Conservation (phyloP, 345 rosid species). For the Gossypioides kirkii region DNA sequence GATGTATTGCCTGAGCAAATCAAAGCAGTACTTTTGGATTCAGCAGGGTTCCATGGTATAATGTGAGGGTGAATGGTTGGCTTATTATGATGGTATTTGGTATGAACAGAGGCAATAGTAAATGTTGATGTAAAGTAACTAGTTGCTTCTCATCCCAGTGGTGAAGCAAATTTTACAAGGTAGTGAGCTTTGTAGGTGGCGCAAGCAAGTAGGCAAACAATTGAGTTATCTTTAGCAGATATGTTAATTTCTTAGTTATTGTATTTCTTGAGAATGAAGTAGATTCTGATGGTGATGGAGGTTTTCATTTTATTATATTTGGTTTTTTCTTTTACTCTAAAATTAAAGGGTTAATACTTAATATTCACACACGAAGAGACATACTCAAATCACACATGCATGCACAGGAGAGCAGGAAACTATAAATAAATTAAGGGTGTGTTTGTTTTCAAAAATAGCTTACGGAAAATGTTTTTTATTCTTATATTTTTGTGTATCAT, state of each 20-base stretch:
- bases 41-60: conserved; percentile 67
- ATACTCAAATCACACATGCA: too few relatives aligned
- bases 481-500: too few relatives aligned
- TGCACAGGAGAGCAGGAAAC: too few relatives aligned
- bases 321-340: background rate
- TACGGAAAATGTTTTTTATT: too few relatives aligned
- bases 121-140: conserved; percentile 24
- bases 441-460: too few relatives aligned
- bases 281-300: conserved; percentile 15
- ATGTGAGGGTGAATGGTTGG: conserved; percentile 19
- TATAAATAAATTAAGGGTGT: too few relatives aligned
- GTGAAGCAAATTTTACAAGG: background rate
- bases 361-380: too few relatives aligned
- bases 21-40: conserved; percentile 83
- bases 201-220: background rate
- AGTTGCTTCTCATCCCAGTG: background rate
- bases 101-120: conserved; percentile 16
- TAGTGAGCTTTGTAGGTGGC: background rate
- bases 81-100: background rate
- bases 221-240: conserved; percentile 8
- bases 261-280: background rate
- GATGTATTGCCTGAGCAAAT: conserved; percentile 83
- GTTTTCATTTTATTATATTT: background rate
- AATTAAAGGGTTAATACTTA: too few relatives aligned
- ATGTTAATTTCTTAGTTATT: background rate